Evolutionary conservation across 2,329 filamentous ascomycete species (phyloP).

Genomic region (Aotearoamyces nothofagi): DNA sequence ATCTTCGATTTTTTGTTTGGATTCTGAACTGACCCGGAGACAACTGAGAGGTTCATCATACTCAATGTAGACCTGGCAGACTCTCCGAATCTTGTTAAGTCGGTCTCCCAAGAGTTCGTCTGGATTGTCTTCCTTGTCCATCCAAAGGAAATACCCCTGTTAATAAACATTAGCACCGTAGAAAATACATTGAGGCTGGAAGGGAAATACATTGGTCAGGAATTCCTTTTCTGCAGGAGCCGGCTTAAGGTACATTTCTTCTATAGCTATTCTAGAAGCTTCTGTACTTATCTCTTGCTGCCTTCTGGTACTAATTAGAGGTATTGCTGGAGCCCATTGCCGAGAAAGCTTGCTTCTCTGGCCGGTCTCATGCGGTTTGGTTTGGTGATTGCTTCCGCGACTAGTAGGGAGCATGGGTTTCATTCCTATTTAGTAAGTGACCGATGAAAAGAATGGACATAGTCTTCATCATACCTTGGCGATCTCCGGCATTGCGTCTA

Average conservation of each 20-base stretch:
- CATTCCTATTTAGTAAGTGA: too few species aligned
- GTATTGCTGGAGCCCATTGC: neutral
- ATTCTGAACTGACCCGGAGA: neutral
- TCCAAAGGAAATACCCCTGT: slow-evolving; percentile 1
- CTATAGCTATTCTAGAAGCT: neutral
- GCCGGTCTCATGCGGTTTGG: neutral
- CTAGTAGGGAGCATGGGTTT: too few species aligned
- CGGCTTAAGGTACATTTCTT: neutral
- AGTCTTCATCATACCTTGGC: neutral
- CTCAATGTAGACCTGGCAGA: neutral
- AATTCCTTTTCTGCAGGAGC: neutral
- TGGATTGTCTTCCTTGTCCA: neutral
- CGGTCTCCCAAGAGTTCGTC: slow-evolving; percentile 1
- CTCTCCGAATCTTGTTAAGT: neutral
- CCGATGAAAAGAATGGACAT: neutral
- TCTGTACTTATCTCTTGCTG: neutral
- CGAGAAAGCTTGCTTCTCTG: neutral
- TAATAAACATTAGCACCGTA: neutral
- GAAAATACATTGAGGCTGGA: too few species aligned
- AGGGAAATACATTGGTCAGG: neutral
- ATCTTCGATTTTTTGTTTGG: neutral
- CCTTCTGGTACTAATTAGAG: neutral
- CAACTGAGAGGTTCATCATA: neutral
- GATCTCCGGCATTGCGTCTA: neutral
- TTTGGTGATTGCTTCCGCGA: too few species aligned